These are phyloP conservation scores for Plectranthus barbatus DNA, from an alignment of 257 asterid genomes.

Conservation along the genomic window DNA sequence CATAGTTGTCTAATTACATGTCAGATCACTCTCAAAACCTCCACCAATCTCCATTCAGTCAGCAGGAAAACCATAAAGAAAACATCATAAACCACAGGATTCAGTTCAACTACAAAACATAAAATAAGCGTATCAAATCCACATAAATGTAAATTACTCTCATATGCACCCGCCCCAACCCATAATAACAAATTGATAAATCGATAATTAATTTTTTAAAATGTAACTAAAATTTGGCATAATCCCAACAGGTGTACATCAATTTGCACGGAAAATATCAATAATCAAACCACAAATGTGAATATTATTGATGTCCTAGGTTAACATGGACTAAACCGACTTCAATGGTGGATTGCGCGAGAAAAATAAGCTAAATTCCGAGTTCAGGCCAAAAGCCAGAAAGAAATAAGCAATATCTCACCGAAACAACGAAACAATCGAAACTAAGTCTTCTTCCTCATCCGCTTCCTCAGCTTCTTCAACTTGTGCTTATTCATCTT, in stretches of 20 bases:
- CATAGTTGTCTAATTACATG: not conserved
- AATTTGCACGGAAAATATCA: not conserved
- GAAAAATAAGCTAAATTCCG: not conserved
- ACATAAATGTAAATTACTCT: not conserved
- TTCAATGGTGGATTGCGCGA: not conserved
- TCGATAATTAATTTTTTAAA: not conserved
- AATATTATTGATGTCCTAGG: conserved; percentile 20
- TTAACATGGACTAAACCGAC: not conserved
- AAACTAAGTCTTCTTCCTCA: conserved; percentile 51
- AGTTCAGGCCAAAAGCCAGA: not conserved
- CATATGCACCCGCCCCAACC: not conserved
- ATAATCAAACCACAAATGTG: conserved; percentile 12
- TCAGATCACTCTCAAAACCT: not conserved
- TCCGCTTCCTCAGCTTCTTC: conserved; percentile 67
- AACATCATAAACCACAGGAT: not conserved
- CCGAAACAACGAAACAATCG: conserved; percentile 13
- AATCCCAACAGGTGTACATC: not conserved
- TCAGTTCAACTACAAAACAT: not conserved
- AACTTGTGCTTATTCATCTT: conserved; percentile 92
- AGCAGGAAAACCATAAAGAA: not conserved
- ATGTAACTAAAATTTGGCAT: not conserved
- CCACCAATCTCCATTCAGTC: not conserved
- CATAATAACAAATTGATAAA: not conserved
- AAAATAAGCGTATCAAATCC: not conserved
- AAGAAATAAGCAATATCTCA: conserved; percentile 16